Evolutionary conservation across 1,284 basidiomycete species (phyloP).

Genomic region (Pholiota adiposa): DNA sequence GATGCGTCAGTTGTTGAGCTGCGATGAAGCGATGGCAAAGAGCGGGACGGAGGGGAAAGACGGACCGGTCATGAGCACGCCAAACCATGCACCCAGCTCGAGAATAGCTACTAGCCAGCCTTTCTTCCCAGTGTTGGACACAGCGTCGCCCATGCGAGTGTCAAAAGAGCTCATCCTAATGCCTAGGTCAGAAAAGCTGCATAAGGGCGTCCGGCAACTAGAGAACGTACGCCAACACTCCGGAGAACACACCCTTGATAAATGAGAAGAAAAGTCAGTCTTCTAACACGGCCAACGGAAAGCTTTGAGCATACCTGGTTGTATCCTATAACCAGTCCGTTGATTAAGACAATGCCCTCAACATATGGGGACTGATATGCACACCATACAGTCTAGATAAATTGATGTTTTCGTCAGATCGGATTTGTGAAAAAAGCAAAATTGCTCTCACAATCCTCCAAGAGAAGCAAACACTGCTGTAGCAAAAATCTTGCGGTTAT

Average conservation of each 20-base stretch:
- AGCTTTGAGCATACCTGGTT: conserved; percentile 55
- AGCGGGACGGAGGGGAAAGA: background rate
- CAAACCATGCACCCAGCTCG: conserved; percentile 75
- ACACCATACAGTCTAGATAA: conserved; percentile 54
- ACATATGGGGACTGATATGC: conserved; percentile 15
- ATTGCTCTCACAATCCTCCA: conserved; percentile 62
- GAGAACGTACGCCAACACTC: conserved; percentile 55
- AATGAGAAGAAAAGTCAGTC: background rate
- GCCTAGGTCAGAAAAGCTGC: conserved; percentile 2
- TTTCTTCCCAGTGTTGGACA: conserved; percentile 53
- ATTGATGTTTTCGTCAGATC: background rate
- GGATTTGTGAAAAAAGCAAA: conserved; percentile 3
- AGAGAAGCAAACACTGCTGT: conserved; percentile 76
- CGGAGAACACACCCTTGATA: conserved; percentile 70
- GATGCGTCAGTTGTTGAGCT: background rate
- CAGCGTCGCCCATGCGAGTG: conserved; percentile 57
- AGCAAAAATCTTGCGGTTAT: conserved; percentile 62
- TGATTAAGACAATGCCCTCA: background rate
- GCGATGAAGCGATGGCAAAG: background rate
- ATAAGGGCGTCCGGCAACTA: conserved; percentile 1
- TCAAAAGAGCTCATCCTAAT: conserved; percentile 61
- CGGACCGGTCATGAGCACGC: conserved; percentile 62
- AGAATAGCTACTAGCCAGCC: conserved; percentile 75
- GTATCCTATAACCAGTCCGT: conserved; percentile 47
- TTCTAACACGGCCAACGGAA: background rate